A percentile compares a stretch with the other conserved stretches of the same genome.
Evolutionary conservation across 768 basidiomycete species (phyloP).

Genomic region (Termitomyces sp.): DNA sequence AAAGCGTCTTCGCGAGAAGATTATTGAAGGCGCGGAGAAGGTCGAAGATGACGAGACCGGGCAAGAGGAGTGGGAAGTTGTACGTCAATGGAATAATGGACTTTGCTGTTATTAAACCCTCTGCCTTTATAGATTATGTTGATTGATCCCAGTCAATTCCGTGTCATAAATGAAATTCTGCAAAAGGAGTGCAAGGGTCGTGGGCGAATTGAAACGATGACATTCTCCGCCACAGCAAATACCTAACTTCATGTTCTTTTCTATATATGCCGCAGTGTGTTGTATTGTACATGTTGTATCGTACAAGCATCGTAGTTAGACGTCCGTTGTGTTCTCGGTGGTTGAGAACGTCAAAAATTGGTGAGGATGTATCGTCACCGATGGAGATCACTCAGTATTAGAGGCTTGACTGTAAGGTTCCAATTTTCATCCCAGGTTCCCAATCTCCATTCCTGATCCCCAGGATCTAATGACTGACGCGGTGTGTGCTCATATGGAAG

Average conservation of each 20-base stretch:
- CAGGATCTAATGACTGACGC: slow-evolving; percentile 15
- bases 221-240: slow-evolving; percentile 60
- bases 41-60: slow-evolving; percentile 80
- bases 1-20: slow-evolving; percentile 63
- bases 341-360: neutral
- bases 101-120: neutral
- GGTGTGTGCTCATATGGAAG: slow-evolving; percentile 18
- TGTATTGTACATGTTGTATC: slow-evolving; percentile 2
- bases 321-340: neutral
- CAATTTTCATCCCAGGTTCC: slow-evolving; percentile 85
- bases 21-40: slow-evolving; percentile 72
- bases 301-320: slow-evolving; percentile 3
- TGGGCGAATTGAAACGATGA: slow-evolving; percentile 81
- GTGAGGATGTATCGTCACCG: neutral
- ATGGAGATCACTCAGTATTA: slow-evolving; percentile 33
- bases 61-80: slow-evolving; percentile 80
- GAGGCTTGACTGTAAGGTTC: slow-evolving; percentile 60
- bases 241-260: slow-evolving; percentile 3
- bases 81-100: slow-evolving; percentile 35
- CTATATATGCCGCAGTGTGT: neutral
- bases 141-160: slow-evolving; percentile 92
- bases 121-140: slow-evolving; percentile 67
- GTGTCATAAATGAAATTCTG: slow-evolving; percentile 82
- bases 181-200: slow-evolving; percentile 90
- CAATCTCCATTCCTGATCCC: slow-evolving; percentile 50